Base-by-base conservation (phyloP, 371 early-diverging fungal genomes). In the Circinella minor region DNA sequence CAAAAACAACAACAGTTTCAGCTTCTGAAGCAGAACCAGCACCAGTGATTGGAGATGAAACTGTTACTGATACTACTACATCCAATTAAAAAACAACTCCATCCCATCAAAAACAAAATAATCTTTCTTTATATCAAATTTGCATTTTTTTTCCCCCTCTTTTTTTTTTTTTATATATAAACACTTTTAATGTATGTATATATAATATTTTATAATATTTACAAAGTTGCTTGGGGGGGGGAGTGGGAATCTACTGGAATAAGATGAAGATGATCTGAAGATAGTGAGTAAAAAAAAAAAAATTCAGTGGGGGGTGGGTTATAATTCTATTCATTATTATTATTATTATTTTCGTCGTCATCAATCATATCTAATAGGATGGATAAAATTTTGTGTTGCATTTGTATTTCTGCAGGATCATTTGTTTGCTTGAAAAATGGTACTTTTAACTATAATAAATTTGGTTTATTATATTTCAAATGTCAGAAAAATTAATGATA, bases 331-430 rank as follows among this genome's bases (percentile, higher is more conserved):
- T 27, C 27, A 27, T 27, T 27, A 27, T 27, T 27, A 27, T 27
- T 27, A 27, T 27, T 1, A 27, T 27, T 27, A 27, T 27, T 27
- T 27, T 27, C 27, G 27, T 68, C 51, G 34, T 71, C 67, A 69
- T 77, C 68, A 38, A 81, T 68, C 79, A 82, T 82, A 34, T 82
- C 81, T 57, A 73, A 76, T 59, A 83, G 65, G 4, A 83, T 78
- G 54, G 74, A 73, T 46, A 83, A 61, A 36, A 83, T 68, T 59
- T 81, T 80, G 66, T 76, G 77, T 43, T 81, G 83, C 64, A 81
- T 65, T 39, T 76, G 74, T 4, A 79, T 68, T 9, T 79, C 77
- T 15, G 61, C 64, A 37, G 71, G 71, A 59, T 78, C 69, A 17
- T 69, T 51, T 4, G 79, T 74, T 54, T 71, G 68, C 38, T 75